phyloP scores from a whole-genome alignment of 2,329 filamentous ascomycete genomes.

The Volutella citrinella region DNA sequence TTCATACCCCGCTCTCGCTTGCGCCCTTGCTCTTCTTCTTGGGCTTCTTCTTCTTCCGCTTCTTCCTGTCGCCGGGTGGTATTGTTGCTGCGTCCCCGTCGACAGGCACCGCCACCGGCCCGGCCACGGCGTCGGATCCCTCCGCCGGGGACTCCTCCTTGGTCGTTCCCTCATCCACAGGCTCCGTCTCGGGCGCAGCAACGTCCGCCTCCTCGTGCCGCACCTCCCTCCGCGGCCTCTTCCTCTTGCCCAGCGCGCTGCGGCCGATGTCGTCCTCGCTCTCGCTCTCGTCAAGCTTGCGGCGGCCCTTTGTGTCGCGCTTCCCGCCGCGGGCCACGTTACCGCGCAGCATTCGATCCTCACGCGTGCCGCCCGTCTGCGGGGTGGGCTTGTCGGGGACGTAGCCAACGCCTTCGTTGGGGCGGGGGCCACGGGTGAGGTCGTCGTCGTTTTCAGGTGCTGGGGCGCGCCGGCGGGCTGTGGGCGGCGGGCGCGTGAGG shows the following conservation, averaged over 20 bases:
- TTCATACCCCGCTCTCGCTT: too few relatives aligned
- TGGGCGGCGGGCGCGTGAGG: constrained; percentile 17
- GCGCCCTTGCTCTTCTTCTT: too few relatives aligned
- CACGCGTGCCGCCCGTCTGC: constrained; percentile 19
- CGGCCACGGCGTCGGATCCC: constrained; percentile 3
- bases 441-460: constrained; percentile 24
- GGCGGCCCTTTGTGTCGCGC: constrained; percentile 10
- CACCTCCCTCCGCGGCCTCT: constrained; percentile 25
- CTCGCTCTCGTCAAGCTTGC: constrained; percentile 26
- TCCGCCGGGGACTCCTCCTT: constrained; percentile 1
- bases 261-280: constrained; percentile 36
- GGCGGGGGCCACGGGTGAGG: constrained; percentile 18
- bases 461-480: constrained; percentile 4
- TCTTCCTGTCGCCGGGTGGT: too few relatives aligned
- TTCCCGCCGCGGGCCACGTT: constrained; percentile 26
- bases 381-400: constrained; percentile 23
- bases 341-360: constrained; percentile 30
- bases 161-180: not conserved
- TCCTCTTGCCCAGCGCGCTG: constrained; percentile 36
- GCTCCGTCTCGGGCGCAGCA: constrained; percentile 5
- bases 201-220: not conserved
- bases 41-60: too few relatives aligned
- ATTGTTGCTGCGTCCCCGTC: constrained; percentile 13
- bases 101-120: constrained; percentile 20
- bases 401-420: constrained; percentile 43